These are phyloP conservation scores for Babesia sp. DNA, from an alignment of 169 alveolate genomes.

Conservation along the genomic window DNA sequence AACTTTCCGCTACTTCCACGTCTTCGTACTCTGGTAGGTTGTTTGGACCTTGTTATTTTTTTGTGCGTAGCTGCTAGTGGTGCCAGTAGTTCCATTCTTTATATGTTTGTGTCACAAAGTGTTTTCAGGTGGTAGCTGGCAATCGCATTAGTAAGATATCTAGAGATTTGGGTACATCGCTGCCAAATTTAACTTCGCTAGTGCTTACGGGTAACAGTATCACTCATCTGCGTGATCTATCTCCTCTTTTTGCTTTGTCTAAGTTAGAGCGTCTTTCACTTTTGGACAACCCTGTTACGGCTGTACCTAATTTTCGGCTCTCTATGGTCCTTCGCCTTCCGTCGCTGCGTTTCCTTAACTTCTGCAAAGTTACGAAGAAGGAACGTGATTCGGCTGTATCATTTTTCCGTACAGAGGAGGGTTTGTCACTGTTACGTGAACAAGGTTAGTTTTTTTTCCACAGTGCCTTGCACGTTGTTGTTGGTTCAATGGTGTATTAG, in stretches of 20 bases:
- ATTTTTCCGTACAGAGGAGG: constrained; percentile 58
- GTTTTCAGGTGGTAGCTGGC: constrained; percentile 71
- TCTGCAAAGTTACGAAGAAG: constrained; percentile 67
- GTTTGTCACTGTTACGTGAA: constrained; percentile 18
- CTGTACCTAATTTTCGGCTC: constrained; percentile 73
- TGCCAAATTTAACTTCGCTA: constrained; percentile 84
- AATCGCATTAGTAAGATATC: constrained; percentile 79
- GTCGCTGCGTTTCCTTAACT: constrained; percentile 74
- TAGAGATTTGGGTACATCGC: constrained; percentile 62
- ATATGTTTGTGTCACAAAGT: background rate
- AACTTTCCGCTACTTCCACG: constrained; percentile 83
- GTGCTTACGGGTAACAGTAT: constrained; percentile 85
- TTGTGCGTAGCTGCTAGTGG: background rate
- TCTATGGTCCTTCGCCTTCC: constrained; percentile 73
- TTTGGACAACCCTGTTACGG: constrained; percentile 67
- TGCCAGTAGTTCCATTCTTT: background rate
- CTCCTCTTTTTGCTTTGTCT: constrained; percentile 67
- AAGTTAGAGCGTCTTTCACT: constrained; percentile 67
- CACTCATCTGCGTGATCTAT: constrained; percentile 64
- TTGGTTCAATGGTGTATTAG: background rate
- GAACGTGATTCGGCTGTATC: constrained; percentile 69
- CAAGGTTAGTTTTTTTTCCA: background rate
- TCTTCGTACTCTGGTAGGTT: constrained; percentile 80
- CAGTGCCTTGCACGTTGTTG: background rate
- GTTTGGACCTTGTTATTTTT: background rate